Conservation (phyloP, 768 basidiomycete genomes). For the Naematelia aurantialba region DNA sequence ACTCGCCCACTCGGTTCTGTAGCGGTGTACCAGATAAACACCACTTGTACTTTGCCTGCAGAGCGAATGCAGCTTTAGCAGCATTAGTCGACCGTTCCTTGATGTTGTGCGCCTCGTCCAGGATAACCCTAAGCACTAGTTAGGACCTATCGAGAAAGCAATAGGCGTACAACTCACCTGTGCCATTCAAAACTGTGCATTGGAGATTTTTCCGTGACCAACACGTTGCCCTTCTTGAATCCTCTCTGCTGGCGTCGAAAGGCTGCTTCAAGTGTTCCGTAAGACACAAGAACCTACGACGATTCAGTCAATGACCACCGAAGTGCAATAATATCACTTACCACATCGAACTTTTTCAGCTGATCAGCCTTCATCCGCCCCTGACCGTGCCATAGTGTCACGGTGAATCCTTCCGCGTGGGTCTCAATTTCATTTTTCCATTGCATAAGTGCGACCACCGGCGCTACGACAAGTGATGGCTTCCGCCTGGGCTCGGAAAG, state of each 20-base stretch:
- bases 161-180: slow-evolving; percentile 53
- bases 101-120: slow-evolving; percentile 97
- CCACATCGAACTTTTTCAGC: slow-evolving; percentile 82
- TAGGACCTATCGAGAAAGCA: slow-evolving; percentile 7
- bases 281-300: slow-evolving; percentile 55
- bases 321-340: slow-evolving; percentile 52
- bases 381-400: slow-evolving; percentile 87
- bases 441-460: slow-evolving; percentile 62
- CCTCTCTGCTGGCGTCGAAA: slow-evolving; percentile 91
- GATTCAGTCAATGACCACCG: slow-evolving; percentile 51
- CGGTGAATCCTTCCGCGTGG: slow-evolving; percentile 75
- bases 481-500: slow-evolving; percentile 66
- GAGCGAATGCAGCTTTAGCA: slow-evolving; percentile 91
- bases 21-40: slow-evolving; percentile 94
- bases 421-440: slow-evolving; percentile 91
- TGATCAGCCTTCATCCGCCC: slow-evolving; percentile 67
- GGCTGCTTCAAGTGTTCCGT: slow-evolving; percentile 81
- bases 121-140: slow-evolving; percentile 48
- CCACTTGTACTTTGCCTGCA: slow-evolving; percentile 78
- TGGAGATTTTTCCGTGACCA: slow-evolving; percentile 83
- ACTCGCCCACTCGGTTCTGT: slow-evolving; percentile 96
- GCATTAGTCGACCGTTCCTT: slow-evolving; percentile 93
- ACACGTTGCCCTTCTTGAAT: slow-evolving; percentile 76
- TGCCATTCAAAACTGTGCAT: slow-evolving; percentile 83
- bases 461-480: slow-evolving; percentile 86